Evolutionary conservation across 371 early-diverging fungal genomes (phyloP), one percentile per base, ranked within the genome.

Genomic region (Haplosporangium sp.): DNA sequence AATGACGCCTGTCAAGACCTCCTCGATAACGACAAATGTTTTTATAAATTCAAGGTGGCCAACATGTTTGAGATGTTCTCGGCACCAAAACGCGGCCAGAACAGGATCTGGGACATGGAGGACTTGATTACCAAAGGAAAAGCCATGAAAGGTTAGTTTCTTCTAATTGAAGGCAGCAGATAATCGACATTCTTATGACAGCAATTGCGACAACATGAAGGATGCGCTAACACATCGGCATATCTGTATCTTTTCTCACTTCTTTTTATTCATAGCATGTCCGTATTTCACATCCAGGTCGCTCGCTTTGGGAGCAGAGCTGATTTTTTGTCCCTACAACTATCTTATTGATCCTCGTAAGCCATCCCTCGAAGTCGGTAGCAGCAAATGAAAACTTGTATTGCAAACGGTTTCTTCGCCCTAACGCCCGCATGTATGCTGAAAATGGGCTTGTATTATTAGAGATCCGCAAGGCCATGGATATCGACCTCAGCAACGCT

Each of bases 241-340:
- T 29, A 29, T 29, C 6, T 47, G 13, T 40, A 53, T 41, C 18
- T 36, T 6, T 21, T 16, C 1, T 36, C n/a, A 4, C n/a, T 48
- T 38, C 8, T 45, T 20, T 23, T 29, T 14, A 12, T 23, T 41
- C 3, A 86, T 73, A 80, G 87, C 83, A 0, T 98, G 98, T 55
- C 94, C 98, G 1, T 98, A 96, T 76, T 98, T 85, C 81, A 87
- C 93, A 8, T 63, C 95, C 1, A 82, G 91, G 57, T 86, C 89
- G 4, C 20, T 88, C 14, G 82, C 86, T 10, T 83, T 82, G 18
- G 59, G 69, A 6, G 94, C 95, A 10, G 93, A 95, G 36, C 82
- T 98, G 8, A 81, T 97, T 1, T 96, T 97, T 69, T 90, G 94
- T 41, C 98, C 98, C 0, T 98, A 98, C 82, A 97, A 95, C 70